Evolutionary conservation across 179 eudicot genomes (phyloP).

Genomic region (Beta macrorhiza): DNA sequence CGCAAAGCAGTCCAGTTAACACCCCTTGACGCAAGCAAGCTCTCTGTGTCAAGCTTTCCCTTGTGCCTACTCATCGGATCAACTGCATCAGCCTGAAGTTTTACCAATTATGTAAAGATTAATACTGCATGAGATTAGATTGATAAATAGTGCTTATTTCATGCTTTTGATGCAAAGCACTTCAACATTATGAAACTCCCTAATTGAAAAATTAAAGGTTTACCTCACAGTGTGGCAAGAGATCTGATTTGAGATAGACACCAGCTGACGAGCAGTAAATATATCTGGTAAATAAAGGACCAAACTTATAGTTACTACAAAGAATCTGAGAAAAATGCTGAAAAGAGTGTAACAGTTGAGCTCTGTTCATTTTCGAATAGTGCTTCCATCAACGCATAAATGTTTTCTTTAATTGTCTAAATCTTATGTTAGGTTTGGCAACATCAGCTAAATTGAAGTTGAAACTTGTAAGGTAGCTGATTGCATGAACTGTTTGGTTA

Average conservation of each 20-base stretch:
- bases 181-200: background rate
- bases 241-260: conserved; percentile 87
- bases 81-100: conserved; percentile 70
- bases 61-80: conserved; percentile 99
- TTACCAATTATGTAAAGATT: background rate
- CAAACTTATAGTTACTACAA: background rate
- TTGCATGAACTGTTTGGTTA: too few species aligned
- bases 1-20: conserved; percentile 86
- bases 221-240: conserved; percentile 85
- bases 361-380: background rate
- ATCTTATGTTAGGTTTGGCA: too few species aligned
- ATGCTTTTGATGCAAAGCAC: background rate
- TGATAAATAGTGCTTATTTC: too few species aligned
- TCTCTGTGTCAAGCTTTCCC: conserved; percentile 96
- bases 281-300: conserved; percentile 47
- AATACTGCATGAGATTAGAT: background rate
- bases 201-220: background rate
- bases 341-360: too few species aligned
- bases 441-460: too few species aligned
- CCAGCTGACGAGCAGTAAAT: conserved; percentile 98
- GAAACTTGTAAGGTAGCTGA: too few species aligned
- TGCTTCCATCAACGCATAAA: too few species aligned
- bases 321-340: background rate
- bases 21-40: conserved; percentile 52
- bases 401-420: too few species aligned